Conservation (phyloP, 1,284 basidiomycete species). For the Apiotrichum veenhuisii region DNA sequence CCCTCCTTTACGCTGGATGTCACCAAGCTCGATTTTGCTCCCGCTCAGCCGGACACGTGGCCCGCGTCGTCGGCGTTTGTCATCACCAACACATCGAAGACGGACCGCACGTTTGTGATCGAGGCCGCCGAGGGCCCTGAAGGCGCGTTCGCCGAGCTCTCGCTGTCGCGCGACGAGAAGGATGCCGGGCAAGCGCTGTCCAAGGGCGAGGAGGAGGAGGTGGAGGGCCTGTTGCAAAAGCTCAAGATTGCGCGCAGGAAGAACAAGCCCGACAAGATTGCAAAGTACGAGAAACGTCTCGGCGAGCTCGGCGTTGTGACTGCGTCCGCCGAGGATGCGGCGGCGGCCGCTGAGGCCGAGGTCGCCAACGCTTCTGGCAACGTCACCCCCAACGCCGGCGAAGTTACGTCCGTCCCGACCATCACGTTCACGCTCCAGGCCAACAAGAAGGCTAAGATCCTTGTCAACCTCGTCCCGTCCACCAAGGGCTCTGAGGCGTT, state of each 20-base stretch:
- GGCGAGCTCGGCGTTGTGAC: conserved; percentile 48
- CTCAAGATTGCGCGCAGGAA: conserved; percentile 54
- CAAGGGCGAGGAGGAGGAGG: conserved; percentile 54
- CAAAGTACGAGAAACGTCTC: conserved; percentile 53
- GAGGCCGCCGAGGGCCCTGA: conserved; percentile 9
- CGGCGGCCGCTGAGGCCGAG: not conserved
- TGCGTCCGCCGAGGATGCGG: conserved; percentile 12
- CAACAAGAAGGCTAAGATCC: conserved; percentile 42
- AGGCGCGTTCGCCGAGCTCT: conserved; percentile 19
- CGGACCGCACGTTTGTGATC: conserved; percentile 51
- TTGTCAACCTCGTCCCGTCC: conserved; percentile 31
- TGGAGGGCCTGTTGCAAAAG: conserved; percentile 54
- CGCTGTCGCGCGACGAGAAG: conserved; percentile 38
- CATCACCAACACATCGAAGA: conserved; percentile 51
- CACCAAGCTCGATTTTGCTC: conserved; percentile 20
- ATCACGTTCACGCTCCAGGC: conserved; percentile 33
- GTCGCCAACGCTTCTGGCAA: conserved; percentile 4
- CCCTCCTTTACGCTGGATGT: conserved; percentile 52
- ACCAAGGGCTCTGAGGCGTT: conserved; percentile 5
- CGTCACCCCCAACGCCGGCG: conserved; percentile 8
- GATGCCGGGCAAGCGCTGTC: conserved; percentile 46
- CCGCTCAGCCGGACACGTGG: conserved; percentile 24
- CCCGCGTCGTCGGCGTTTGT: conserved; percentile 39
- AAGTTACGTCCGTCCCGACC: conserved; percentile 2
- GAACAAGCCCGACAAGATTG: conserved; percentile 53